A percentile compares a stretch with the other conserved stretches of the same genome.
Evolutionary conservation across 164 flowering plant species (phyloP).

Genomic region (Vitis cinerea): DNA sequence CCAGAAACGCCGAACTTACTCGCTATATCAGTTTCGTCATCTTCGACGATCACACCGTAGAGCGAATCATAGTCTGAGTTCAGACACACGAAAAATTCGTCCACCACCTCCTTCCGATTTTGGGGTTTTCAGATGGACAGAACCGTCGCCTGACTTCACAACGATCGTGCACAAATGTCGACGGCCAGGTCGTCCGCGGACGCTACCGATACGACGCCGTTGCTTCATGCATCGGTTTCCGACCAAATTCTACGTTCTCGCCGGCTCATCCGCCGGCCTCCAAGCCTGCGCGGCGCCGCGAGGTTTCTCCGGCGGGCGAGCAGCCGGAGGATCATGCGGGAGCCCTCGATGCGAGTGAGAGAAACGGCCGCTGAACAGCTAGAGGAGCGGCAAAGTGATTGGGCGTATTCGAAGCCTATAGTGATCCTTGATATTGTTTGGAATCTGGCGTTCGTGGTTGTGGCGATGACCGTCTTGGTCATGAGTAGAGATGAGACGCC

Average conservation of each 20-base stretch:
- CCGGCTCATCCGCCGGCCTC: slow-evolving; percentile 32
- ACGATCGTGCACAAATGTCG: neutral
- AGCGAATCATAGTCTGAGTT: too few relatives aligned
- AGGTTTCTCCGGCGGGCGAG: slow-evolving; percentile 50
- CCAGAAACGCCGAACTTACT: too few relatives aligned
- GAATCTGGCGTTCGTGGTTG: slow-evolving; percentile 45
- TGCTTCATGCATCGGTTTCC: slow-evolving; percentile 29
- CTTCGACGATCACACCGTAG: too few relatives aligned
- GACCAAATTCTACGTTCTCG: slow-evolving; percentile 29
- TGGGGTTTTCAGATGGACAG: too few relatives aligned
- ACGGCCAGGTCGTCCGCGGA: slow-evolving; percentile 6
- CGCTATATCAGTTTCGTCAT: too few relatives aligned
- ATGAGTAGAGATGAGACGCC: slow-evolving; percentile 42
- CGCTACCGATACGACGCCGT: slow-evolving; percentile 42
- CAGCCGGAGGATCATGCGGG: slow-evolving; percentile 47
- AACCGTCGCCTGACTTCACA: too few relatives aligned
- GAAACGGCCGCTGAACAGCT: slow-evolving; percentile 68
- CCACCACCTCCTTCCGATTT: too few relatives aligned
- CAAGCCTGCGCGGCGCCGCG: slow-evolving; percentile 48
- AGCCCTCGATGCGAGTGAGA: slow-evolving; percentile 54
- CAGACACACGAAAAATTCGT: too few relatives aligned
- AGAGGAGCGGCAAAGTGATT: slow-evolving; percentile 60
- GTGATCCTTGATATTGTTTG: slow-evolving; percentile 50
- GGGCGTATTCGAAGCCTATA: slow-evolving; percentile 68
- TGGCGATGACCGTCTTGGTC: slow-evolving; percentile 30